These are phyloP conservation scores for Lasiosphaeriaceae sp. DNA, from an alignment of 495 filamentous ascomycete species.

Conservation along the genomic window DNA sequence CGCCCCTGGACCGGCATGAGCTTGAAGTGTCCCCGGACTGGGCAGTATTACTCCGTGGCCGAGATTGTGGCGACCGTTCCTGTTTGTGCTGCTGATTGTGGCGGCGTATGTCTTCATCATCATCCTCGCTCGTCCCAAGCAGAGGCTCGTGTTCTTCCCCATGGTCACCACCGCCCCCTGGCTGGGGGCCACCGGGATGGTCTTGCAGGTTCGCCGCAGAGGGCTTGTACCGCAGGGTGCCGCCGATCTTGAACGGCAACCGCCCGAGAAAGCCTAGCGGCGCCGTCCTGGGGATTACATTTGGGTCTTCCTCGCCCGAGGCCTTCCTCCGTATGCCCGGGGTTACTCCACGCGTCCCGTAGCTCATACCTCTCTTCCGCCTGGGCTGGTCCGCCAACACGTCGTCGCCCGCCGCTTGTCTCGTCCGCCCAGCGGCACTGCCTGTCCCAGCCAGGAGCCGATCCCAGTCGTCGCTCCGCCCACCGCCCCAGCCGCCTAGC, in stretches of 20 bases:
- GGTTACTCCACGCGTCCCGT: constrained; percentile 60
- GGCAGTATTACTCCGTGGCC: constrained; percentile 74
- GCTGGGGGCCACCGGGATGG: constrained; percentile 57
- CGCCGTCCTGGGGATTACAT: constrained; percentile 83
- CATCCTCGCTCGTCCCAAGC: constrained; percentile 55
- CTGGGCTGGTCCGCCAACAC: constrained; percentile 61
- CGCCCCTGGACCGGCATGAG: constrained; percentile 86
- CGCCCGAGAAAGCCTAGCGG: constrained; percentile 81
- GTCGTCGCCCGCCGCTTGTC: constrained; percentile 21
- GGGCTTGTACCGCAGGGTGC: constrained; percentile 80
- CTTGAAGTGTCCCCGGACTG: constrained; percentile 82
- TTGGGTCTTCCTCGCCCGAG: constrained; percentile 72
- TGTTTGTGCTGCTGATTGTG: neutral
- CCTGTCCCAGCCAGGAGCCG: constrained; percentile 76
- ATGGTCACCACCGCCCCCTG: constrained; percentile 40
- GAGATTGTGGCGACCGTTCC: constrained; percentile 39
- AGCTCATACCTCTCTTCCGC: constrained; percentile 80
- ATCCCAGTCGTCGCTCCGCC: constrained; percentile 84
- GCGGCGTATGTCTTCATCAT: constrained; percentile 24
- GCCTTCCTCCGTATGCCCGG: constrained; percentile 59
- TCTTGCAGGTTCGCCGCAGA: constrained; percentile 89
- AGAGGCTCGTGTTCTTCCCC: constrained; percentile 67
- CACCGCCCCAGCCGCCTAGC: constrained; percentile 55
- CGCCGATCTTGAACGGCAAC: constrained; percentile 82
- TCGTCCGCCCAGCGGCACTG: constrained; percentile 32